Evolutionary conservation across 2,329 filamentous ascomycete species (phyloP).

Genomic region (Venturia aucupariae): DNA sequence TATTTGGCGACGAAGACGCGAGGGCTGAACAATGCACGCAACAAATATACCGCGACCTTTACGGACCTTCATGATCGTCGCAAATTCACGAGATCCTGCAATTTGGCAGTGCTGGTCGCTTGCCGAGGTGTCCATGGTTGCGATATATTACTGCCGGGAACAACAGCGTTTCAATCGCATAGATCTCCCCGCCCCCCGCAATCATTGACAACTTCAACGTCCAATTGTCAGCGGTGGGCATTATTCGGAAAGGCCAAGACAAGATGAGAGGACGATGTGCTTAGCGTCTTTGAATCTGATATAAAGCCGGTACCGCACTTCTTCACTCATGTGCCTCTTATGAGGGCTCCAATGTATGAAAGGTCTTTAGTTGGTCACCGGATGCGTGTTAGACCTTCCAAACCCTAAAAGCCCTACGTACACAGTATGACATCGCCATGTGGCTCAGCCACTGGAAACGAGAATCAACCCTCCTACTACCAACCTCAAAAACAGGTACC

Average conservation of each 20-base stretch:
- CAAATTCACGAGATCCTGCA: too few species aligned
- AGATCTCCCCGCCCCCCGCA: background rate
- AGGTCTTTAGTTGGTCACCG: too few species aligned
- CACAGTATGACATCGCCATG: background rate
- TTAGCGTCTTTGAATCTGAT: background rate
- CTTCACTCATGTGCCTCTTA: too few species aligned
- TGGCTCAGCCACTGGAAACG: background rate
- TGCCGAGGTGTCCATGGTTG: background rate
- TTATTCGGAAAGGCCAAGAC: background rate
- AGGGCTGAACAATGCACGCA: too few species aligned
- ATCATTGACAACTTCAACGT: background rate
- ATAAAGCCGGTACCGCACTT: too few species aligned
- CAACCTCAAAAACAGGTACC: background rate
- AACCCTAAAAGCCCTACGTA: background rate
- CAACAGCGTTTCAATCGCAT: background rate
- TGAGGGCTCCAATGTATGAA: too few species aligned
- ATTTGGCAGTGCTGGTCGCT: background rate
- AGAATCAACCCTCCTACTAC: background rate
- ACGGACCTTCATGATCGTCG: too few species aligned
- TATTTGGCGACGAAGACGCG: too few species aligned
- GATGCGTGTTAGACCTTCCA: too few species aligned
- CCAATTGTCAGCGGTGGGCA: background rate
- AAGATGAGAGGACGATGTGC: background rate
- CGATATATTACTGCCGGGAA: background rate
- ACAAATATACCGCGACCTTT: too few species aligned